Base-by-base conservation (phyloP, 2,329 filamentous ascomycete species). In the Amesomyces nigricolor region DNA sequence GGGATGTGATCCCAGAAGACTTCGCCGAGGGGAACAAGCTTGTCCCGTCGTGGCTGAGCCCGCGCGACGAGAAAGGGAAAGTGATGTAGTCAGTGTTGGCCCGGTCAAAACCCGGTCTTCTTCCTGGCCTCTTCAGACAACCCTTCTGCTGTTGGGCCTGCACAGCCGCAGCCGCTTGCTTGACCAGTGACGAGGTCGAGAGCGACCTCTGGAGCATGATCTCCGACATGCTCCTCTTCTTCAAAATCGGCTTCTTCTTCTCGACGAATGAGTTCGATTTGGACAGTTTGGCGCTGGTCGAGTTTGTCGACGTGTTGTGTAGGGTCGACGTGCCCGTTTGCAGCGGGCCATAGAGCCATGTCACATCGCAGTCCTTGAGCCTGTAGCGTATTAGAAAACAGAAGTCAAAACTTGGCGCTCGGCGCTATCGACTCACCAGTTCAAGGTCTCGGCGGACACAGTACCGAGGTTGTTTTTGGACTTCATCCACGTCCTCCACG, bases 401-500 rank as follows among this genome's bases (percentile, higher is more conserved):
- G 8, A 11, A 9, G 10, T 9, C 17, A n/a, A 17, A 26, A 30
- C 19, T n/a, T n/a, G 19, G 32, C 35, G 10, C 6, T 3, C 1
- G 48, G 29, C 29, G 43, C 3, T 45, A 8, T 40, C 8, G 9
- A 54, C 84, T 66, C 73, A 95, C 92, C 94, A 99, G 72, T 97
- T 96, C 54, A 99, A 76, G 2, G 87, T 89, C 71, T 96, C 91
- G 3, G 94, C 91, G 7, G 90, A 91, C 19, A 97, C 84, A 0
- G 92, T 97, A 68, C 84, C 86, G 47, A 97, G 77, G 40, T 87
- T 83, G 70, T 95, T 87, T 72, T 95, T 95, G 47, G 88, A 80
- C 72, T 97, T 97, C 68, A 89, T 88, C 94, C 94, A 97, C 1
- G 91, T 94, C 68, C 94, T 82, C 94, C 94, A 99, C 0, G 91